Percentiles rank a stretch among this genome's conserved stretches.
phyloP scores from a whole-genome alignment of 2,329 filamentous ascomycete species.

The Talaromyces sp. region DNA sequence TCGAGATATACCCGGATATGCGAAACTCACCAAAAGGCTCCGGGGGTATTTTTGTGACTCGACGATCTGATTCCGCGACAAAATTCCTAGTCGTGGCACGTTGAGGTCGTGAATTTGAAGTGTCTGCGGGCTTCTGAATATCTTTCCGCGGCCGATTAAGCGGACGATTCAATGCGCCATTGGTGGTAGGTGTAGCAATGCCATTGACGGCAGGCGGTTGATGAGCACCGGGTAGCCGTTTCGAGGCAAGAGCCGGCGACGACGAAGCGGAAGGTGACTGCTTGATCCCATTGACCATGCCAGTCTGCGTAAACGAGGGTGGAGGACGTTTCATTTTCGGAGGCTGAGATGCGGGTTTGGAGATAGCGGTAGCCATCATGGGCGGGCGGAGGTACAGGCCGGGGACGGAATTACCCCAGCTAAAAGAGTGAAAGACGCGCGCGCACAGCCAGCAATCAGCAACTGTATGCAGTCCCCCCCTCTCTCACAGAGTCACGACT shows the following conservation, averaged over 20 bases:
- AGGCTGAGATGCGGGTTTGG: constrained; percentile 43
- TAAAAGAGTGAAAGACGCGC: not conserved
- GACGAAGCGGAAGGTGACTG: constrained; percentile 57
- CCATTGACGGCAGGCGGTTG: constrained; percentile 48
- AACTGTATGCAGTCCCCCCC: not conserved
- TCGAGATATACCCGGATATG: not conserved
- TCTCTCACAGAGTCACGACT: constrained; percentile 26
- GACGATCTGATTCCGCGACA: constrained; percentile 33
- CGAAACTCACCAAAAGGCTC: constrained; percentile 45
- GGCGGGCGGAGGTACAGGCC: constrained; percentile 18
- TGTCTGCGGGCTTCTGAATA: constrained; percentile 40
- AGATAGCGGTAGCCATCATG: constrained; percentile 45
- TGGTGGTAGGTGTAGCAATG: constrained; percentile 42
- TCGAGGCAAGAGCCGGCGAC: constrained; percentile 54
- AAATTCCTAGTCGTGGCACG: constrained; percentile 34
- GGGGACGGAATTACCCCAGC: constrained; percentile 1
- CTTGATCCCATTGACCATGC: constrained; percentile 53
- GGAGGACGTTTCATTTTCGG: constrained; percentile 67
- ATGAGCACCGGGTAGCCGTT: constrained; percentile 53
- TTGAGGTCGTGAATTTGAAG: constrained; percentile 28
- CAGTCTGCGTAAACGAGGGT: constrained; percentile 62
- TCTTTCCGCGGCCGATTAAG: constrained; percentile 59
- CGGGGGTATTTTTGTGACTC: constrained; percentile 36
- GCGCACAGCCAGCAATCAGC: constrained; percentile 19
- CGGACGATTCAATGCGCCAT: constrained; percentile 35